A percentile compares a stretch with the other conserved stretches of the same genome.
phyloP scores from a whole-genome alignment of 495 filamentous ascomycete species.

The Aspergillus funiculosus region DNA sequence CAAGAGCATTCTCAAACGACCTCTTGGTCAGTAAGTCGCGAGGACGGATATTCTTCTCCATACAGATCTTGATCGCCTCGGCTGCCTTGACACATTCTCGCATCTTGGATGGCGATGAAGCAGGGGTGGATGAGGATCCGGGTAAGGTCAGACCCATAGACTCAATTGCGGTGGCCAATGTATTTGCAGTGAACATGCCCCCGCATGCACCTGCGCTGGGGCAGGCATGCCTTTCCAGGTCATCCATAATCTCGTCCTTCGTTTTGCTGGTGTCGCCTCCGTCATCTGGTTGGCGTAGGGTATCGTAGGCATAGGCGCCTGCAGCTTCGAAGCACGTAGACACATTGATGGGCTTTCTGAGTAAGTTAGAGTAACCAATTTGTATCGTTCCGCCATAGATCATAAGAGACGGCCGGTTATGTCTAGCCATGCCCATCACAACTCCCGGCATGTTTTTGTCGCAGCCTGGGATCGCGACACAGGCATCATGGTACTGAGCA shows the following conservation, averaged over 20 bases:
- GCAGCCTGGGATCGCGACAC: constrained; percentile 90
- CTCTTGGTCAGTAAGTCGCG: constrained; percentile 77
- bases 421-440: constrained; percentile 77
- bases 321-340: constrained; percentile 84
- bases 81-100: constrained; percentile 86
- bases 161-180: constrained; percentile 94
- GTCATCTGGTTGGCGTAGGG: constrained; percentile 51
- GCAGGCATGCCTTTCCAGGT: constrained; percentile 80
- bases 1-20: constrained; percentile 88
- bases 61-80: constrained; percentile 74
- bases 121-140: constrained; percentile 85
- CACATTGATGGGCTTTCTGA: constrained; percentile 82
- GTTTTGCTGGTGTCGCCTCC: constrained; percentile 54
- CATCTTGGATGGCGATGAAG: constrained; percentile 80
- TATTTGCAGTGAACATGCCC: constrained; percentile 97
- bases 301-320: constrained; percentile 80
- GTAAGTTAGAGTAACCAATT: constrained; percentile 72
- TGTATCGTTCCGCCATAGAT: constrained; percentile 89
- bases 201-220: constrained; percentile 93
- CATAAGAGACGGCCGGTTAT: constrained; percentile 83
- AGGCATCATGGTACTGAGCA: constrained; percentile 84
- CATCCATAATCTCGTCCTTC: constrained; percentile 75
- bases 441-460: constrained; percentile 98
- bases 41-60: constrained; percentile 84
- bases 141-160: constrained; percentile 89